A percentile compares a stretch with the other conserved stretches of the same genome.
These are phyloP conservation scores for Stenocarpella maydis DNA, from an alignment of 2,329 filamentous ascomycete genomes.

Conservation along the genomic window DNA sequence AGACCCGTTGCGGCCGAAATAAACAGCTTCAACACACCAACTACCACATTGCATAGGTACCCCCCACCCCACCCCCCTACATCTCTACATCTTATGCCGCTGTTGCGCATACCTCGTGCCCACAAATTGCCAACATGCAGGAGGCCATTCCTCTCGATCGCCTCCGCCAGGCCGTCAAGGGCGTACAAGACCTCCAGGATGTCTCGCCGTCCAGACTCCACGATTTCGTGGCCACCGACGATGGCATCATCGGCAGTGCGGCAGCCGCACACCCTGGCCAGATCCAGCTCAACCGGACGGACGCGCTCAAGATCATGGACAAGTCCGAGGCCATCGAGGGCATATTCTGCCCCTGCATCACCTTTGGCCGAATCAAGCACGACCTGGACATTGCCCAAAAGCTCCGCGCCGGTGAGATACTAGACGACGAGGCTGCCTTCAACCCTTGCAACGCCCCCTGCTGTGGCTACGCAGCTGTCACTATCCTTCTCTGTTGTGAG, in stretches of 20 bases:
- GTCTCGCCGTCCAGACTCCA: constrained; percentile 15
- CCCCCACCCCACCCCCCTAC: not conserved
- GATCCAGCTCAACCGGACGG: constrained; percentile 21
- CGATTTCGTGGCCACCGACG: constrained; percentile 30
- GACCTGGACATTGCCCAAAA: constrained; percentile 28
- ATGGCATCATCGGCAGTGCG: constrained; percentile 8
- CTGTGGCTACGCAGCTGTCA: constrained; percentile 25
- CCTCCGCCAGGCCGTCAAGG: not conserved
- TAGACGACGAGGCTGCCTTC: not conserved
- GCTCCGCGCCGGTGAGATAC: constrained; percentile 9
- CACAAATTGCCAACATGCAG: not conserved
- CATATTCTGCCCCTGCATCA: constrained; percentile 33
- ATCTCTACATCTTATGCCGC: constrained; percentile 4
- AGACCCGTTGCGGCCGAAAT: not conserved
- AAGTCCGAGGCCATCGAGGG: constrained; percentile 29
- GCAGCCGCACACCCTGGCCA: not conserved
- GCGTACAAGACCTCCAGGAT: not conserved
- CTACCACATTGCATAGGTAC: not conserved
- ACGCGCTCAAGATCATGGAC: constrained; percentile 30
- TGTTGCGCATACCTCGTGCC: not conserved
- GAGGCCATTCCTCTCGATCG: constrained; percentile 1
- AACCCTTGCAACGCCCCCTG: constrained; percentile 28
- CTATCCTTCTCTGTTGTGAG: constrained; percentile 32
- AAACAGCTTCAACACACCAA: constrained; percentile 8
- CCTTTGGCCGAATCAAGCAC: constrained; percentile 30